Evolutionary conservation across 2,329 filamentous ascomycete genomes (phyloP).

Genomic region (Zasmidium citrigriseum): DNA sequence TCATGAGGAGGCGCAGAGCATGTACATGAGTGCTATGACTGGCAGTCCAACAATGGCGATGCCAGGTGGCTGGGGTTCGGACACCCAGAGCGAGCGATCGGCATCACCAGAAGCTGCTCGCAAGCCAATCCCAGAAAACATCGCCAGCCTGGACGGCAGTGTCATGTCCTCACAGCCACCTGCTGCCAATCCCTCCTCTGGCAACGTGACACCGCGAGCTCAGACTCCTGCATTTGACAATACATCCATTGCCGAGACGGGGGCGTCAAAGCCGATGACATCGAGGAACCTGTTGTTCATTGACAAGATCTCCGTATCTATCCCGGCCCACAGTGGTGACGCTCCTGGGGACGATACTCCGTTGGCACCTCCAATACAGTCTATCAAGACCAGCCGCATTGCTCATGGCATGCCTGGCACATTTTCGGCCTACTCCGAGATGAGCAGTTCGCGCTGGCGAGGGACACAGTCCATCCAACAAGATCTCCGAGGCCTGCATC

Average conservation of each 20-base stretch:
- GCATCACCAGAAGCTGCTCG: constrained; percentile 30
- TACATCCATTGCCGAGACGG: background rate
- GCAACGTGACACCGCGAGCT: constrained; percentile 30
- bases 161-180: background rate
- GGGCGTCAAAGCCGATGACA: background rate
- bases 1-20: constrained; percentile 79
- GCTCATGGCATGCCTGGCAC: constrained; percentile 43
- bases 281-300: constrained; percentile 24
- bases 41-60: constrained; percentile 30
- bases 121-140: background rate
- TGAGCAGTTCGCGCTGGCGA: constrained; percentile 28
- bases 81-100: constrained; percentile 26
- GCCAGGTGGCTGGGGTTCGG: constrained; percentile 47
- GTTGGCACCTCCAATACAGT: background rate
- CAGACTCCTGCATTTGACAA: constrained; percentile 16
- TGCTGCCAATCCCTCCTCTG: constrained; percentile 13
- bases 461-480: constrained; percentile 7
- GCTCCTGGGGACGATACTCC: too few species aligned
- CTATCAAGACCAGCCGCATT: constrained; percentile 1
- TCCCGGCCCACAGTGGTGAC: constrained; percentile 8
- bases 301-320: constrained; percentile 24
- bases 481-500: constrained; percentile 3
- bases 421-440: constrained; percentile 50
- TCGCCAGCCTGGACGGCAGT: background rate
- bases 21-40: constrained; percentile 76